A percentile compares a stretch with the other conserved stretches of the same genome.
Conservation (phyloP, 2,329 filamentous ascomycete genomes). For the Aspergillus pseudoviridinutans region DNA sequence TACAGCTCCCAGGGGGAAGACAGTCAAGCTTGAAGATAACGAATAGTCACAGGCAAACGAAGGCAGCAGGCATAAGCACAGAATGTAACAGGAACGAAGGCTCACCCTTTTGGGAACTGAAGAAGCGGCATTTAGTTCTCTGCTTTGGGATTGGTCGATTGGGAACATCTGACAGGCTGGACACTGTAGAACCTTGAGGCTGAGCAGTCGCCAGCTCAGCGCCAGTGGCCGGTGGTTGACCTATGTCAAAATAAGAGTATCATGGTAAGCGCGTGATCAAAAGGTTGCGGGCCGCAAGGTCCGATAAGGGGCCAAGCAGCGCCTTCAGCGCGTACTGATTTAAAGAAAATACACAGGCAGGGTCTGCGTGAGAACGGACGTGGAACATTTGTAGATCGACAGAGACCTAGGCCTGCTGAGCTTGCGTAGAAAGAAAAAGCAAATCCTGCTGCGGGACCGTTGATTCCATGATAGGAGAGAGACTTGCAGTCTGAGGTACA, state of each 20-base stretch:
- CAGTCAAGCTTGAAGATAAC: not conserved
- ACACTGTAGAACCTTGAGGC: slow-evolving; percentile 14
- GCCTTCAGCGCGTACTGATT: not conserved
- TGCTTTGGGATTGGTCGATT: not conserved
- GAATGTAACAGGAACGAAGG: not conserved
- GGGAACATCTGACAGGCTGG: not conserved
- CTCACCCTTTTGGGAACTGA: slow-evolving; percentile 24
- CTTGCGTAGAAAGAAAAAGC: not conserved
- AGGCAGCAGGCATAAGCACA: slow-evolving; percentile 2
- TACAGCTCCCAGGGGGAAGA: not conserved
- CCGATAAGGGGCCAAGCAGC: slow-evolving; percentile 5
- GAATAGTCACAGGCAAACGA: not conserved
- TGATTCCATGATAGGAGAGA: not conserved
- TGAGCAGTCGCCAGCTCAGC: slow-evolving; percentile 30
- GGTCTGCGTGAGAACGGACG: slow-evolving; percentile 1
- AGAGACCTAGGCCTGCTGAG: not conserved
- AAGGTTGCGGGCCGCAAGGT: slow-evolving; percentile 22
- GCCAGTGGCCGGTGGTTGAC: slow-evolving; percentile 11
- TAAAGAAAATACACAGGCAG: not conserved
- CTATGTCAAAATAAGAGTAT: slow-evolving; percentile 21
- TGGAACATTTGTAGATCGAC: not conserved
- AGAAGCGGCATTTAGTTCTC: slow-evolving; percentile 23
- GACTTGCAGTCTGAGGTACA: not conserved
- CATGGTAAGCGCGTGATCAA: slow-evolving; percentile 31
- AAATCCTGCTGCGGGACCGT: not conserved